A percentile compares a stretch with the other conserved stretches of the same genome.
phyloP scores from a whole-genome alignment of 2,329 filamentous ascomycete genomes.

The Penicillium polonicum region DNA sequence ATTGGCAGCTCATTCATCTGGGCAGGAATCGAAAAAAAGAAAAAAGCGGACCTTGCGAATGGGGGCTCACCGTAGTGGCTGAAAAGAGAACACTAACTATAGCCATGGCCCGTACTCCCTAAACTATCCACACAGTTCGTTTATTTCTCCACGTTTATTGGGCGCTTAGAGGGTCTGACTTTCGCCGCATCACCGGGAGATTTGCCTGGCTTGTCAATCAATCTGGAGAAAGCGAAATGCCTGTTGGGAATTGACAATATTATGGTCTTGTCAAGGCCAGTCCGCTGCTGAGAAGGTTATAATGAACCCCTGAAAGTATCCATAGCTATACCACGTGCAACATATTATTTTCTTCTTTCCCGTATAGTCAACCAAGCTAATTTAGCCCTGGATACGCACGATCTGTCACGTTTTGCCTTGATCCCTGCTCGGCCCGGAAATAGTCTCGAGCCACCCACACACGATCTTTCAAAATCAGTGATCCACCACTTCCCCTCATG shows the following conservation, averaged over 20 bases:
- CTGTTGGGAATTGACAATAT: background rate
- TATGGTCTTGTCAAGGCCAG: slow-evolving; percentile 8
- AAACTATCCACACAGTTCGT: slow-evolving; percentile 24
- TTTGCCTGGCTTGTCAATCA: slow-evolving; percentile 14
- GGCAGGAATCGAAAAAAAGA: background rate
- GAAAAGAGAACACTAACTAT: slow-evolving; percentile 26
- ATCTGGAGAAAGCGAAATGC: slow-evolving; percentile 15
- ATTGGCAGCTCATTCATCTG: background rate
- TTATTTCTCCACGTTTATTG: slow-evolving; percentile 24
- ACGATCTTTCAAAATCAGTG: slow-evolving; percentile 1
- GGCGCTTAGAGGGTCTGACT: slow-evolving; percentile 17
- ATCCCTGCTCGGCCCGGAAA: slow-evolving; percentile 16
- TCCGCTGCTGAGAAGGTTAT: background rate
- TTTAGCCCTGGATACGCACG: slow-evolving; percentile 3
- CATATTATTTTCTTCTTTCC: background rate
- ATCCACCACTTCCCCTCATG: slow-evolving; percentile 13
- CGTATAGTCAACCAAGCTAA: background rate
- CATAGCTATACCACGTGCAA: background rate
- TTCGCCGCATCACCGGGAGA: slow-evolving; percentile 15
- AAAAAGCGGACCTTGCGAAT: slow-evolving; percentile 15
- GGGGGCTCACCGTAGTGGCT: slow-evolving; percentile 27
- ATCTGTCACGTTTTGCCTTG: slow-evolving; percentile 8
- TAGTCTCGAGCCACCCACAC: slow-evolving; percentile 13
- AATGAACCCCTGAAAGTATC: background rate
- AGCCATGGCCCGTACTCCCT: slow-evolving; percentile 24